phyloP scores from a whole-genome alignment of 2,329 filamentous ascomycete genomes.

The Pseudogymnoascus sp. region DNA sequence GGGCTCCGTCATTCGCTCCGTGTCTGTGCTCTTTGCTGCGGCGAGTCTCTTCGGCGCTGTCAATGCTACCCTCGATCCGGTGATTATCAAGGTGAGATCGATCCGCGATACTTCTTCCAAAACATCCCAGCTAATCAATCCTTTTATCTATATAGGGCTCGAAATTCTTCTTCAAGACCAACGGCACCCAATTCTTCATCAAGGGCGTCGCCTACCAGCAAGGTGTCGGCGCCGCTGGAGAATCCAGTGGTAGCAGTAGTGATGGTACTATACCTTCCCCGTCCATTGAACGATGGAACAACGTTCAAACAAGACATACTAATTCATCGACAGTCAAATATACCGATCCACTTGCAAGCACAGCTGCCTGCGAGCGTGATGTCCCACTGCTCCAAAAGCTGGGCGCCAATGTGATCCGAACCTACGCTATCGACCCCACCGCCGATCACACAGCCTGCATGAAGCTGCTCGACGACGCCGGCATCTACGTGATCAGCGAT shows the following conservation, averaged over 20 bases:
- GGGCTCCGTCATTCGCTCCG: background rate
- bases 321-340: slow-evolving; percentile 40
- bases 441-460: slow-evolving; percentile 76
- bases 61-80: slow-evolving; percentile 45
- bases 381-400: slow-evolving; percentile 70
- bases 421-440: slow-evolving; percentile 81
- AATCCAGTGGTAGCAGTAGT: background rate
- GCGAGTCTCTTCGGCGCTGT: slow-evolving; percentile 37
- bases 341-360: slow-evolving; percentile 72
- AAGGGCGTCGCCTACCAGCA: slow-evolving; percentile 93
- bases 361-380: slow-evolving; percentile 66
- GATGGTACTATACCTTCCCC: background rate
- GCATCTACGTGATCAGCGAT: slow-evolving; percentile 94
- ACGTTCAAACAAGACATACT: background rate
- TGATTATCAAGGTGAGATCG: slow-evolving; percentile 34
- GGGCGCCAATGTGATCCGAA: slow-evolving; percentile 84
- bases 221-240: slow-evolving; percentile 49
- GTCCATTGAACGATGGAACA: slow-evolving; percentile 14
- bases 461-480: slow-evolving; percentile 67
- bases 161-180: slow-evolving; percentile 36
- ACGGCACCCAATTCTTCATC: slow-evolving; percentile 76
- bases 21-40: slow-evolving; percentile 35
- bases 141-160: slow-evolving; percentile 17
- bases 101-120: background rate
- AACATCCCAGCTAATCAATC: background rate